Evolutionary conservation across 352 stramenopile genomes (phyloP), one percentile per base, ranked within the genome.

Genomic region (Globisporangium ultimum): DNA sequence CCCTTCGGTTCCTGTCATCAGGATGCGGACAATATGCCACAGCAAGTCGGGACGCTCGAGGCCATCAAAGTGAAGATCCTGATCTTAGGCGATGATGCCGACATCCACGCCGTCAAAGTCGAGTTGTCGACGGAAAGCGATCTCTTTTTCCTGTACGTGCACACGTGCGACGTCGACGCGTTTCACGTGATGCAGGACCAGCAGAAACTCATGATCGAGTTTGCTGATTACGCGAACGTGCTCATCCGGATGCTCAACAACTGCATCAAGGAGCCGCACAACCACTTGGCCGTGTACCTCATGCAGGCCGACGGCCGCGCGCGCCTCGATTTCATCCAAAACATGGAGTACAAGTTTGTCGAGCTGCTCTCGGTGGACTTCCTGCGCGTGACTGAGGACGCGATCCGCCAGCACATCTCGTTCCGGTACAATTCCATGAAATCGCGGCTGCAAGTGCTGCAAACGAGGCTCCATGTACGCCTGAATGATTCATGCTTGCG

Each of bases 281-380:
- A 91, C 65, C 89, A 98, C 63, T 67, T 98, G 46, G 90, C 91
- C 22, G 89, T 98, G 17, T 98, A 97, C 59, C 71, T 98, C 24
- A 97, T 98, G 87, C 83, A 97, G 53, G 80, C 83, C 1, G 92
- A 97, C 51, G 85, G 87, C n/a, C 86, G 88, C 49, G 89, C 89
- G 17, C 80, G 92, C 2, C 74, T 98, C 11, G 93, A 98, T 57
- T 97, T 98, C 60, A 98, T 98, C 60, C 89, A 97, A 72, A 98
- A 98, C 64, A 97, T 98, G 93, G 89, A 98, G 74, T 98, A 98
- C 84, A 98, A 98, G 58, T 98, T 98, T 66, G 89, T 98, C 34
- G 93, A 98, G 74, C 70, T 98, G 11, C 80, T 98, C 14, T 97
- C 85, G 0, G 84, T 96, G 17, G 82, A 96, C 48, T 98, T 97